Base-by-base conservation (phyloP, 176 grass and related monocot species). In the Eleusine coracana region DNA sequence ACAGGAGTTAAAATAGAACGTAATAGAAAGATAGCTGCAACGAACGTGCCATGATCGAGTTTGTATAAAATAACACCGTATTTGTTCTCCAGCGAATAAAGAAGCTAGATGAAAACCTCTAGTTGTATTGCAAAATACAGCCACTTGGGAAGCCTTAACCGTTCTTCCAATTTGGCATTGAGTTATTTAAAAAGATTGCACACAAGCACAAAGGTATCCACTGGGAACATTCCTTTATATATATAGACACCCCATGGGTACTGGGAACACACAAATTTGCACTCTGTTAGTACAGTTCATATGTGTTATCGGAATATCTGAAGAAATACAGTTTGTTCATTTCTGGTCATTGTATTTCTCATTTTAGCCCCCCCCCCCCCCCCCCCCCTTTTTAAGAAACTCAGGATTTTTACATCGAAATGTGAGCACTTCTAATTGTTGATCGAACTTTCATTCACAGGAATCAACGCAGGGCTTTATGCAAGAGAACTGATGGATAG, bases 381-480 rank as follows among this genome's bases (percentile, higher is more conserved):
- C 5, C 25, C 46, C 37, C 17, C 68, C 46, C 5, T 54, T 45
- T 55, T 45, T 38, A 20, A 77, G 31, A 31, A 67, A 34, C 2
- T 34, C 1, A 3, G 12, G 10, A 55, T 44, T 59, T 55, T 29
- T 20, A 16, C 56, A 14, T 45, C 0, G 3, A 5, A 51, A 44
- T 55, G 41, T 49, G 44, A 42, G 6, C 3, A 27, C 15, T 82
- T 77, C 16, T 42, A 66, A 66, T 38, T 88, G 10, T 13, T 82
- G 28, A 59, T 79, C 21, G 48, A 73, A 80, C 10, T 83, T 78
- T 42, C 42, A 9, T 28, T 52, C 39, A 70, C 68, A 98, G 93
- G 96, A 83, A 98, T 98, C 77, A 99, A 96, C 80, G 96, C 96
- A 7, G 93, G 93, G 0, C 45, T 99, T 18, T 96, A 99, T 91